Evolutionary conservation across 176 grass and related monocot genomes (phyloP).

Genomic region (Eleusine indica): DNA sequence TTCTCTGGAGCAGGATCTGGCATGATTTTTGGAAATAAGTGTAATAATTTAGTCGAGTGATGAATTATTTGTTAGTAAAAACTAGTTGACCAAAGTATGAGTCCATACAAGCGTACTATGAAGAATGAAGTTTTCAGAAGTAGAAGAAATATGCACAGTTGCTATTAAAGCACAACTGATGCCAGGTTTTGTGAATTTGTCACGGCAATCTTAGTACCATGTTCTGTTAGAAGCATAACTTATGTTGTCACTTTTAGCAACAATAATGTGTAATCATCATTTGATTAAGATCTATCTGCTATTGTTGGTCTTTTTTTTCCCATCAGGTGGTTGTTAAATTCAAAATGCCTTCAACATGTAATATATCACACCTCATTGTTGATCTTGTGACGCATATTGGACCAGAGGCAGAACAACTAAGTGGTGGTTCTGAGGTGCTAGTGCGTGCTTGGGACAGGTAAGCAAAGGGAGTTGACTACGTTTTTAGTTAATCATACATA

Average conservation of each 20-base stretch:
- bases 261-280: not conserved
- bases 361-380: conserved; percentile 61
- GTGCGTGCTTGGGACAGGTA: conserved; percentile 87
- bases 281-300: not conserved
- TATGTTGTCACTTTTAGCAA: conserved; percentile 6
- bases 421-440: conserved; percentile 65
- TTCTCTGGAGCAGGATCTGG: not conserved
- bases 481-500: conserved; percentile 8
- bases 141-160: not conserved
- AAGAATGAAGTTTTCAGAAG: not conserved
- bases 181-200: not conserved
- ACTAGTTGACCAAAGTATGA: not conserved
- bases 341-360: conserved; percentile 62
- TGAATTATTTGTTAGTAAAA: not conserved
- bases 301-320: not conserved
- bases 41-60: conserved; percentile 5
- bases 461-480: conserved; percentile 15
- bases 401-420: conserved; percentile 51
- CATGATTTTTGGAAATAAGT: not conserved
- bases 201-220: conserved; percentile 19
- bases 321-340: conserved; percentile 76
- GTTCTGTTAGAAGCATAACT: not conserved
- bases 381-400: conserved; percentile 69
- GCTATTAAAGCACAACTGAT: not conserved
- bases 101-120: not conserved